phyloP scores from a whole-genome alignment of 352 stramenopile genomes.

The Lagenidium giganteum region DNA sequence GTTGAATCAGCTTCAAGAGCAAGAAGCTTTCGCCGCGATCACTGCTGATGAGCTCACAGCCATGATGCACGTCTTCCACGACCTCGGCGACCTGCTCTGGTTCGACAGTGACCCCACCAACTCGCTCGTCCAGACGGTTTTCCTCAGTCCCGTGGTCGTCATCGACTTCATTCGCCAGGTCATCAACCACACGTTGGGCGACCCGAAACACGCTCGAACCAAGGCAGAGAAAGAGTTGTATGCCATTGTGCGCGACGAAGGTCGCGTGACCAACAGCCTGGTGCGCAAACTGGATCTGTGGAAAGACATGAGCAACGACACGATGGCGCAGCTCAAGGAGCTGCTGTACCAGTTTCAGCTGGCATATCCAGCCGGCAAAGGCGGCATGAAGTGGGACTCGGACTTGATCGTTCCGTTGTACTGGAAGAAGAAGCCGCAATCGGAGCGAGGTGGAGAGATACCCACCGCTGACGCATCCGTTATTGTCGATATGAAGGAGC shows the following conservation, averaged over 20 bases:
- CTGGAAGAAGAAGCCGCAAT: too few species aligned
- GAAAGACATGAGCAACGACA: background rate
- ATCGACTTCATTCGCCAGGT: slow-evolving; percentile 12
- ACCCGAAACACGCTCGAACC: too few species aligned
- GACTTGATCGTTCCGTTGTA: background rate
- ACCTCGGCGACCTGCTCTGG: slow-evolving; percentile 13
- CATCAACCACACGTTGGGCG: slow-evolving; percentile 12
- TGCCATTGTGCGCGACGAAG: slow-evolving; percentile 6
- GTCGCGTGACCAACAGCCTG: slow-evolving; percentile 1
- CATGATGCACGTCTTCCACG: slow-evolving; percentile 10
- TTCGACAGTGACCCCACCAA: background rate
- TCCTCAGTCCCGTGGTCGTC: slow-evolving; percentile 4
- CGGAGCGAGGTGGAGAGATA: too few species aligned
- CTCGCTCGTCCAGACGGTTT: background rate
- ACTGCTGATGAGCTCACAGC: background rate
- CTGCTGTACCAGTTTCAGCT: background rate
- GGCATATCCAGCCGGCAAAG: background rate
- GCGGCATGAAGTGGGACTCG: background rate
- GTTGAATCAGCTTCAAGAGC: too few species aligned
- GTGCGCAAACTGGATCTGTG: background rate
- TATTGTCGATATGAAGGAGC: too few species aligned
- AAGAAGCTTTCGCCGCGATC: background rate
- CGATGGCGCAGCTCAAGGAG: background rate
- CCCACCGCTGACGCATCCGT: too few species aligned
- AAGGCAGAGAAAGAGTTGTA: too few species aligned